These are phyloP conservation scores for Solanum microdontum DNA, from an alignment of 257 asterid species.

Conservation along the genomic window DNA sequence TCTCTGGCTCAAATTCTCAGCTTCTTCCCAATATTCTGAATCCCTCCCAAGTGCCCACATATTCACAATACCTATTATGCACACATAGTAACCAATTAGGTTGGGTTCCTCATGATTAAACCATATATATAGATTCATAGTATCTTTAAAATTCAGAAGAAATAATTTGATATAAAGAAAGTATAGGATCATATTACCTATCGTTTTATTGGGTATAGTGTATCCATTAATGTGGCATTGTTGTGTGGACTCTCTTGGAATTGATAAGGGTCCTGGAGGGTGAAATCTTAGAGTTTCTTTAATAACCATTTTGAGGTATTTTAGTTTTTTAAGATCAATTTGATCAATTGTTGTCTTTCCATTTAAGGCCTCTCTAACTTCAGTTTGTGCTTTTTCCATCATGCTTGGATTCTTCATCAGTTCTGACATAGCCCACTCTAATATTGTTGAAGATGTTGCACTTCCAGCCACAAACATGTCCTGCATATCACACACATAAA, in stretches of 20 bases:
- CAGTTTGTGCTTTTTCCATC: conserved; percentile 12
- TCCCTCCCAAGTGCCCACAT: conserved; percentile 14
- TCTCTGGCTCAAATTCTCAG: conserved; percentile 12
- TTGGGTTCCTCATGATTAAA: too few species aligned
- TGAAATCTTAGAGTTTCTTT: background rate
- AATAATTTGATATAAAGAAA: too few species aligned
- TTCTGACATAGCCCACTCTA: conserved; percentile 17
- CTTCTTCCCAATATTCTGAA: conserved; percentile 6
- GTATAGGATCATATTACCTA: background rate
- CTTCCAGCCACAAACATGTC: conserved; percentile 11
- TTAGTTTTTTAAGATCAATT: background rate
- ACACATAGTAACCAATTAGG: too few species aligned
- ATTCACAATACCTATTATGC: background rate
- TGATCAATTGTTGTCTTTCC: conserved; percentile 9
- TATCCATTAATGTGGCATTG: conserved; percentile 7
- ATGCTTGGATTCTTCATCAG: conserved; percentile 8
- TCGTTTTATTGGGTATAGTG: background rate
- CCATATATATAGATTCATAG: too few species aligned
- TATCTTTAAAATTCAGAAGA: too few species aligned
- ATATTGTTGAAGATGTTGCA: conserved; percentile 3
- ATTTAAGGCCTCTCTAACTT: conserved; percentile 6
- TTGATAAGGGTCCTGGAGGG: background rate
- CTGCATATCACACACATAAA: too few species aligned
- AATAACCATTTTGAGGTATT: conserved; percentile 5
- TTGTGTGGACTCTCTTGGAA: conserved; percentile 10